A percentile compares a stretch with the other conserved stretches of the same genome.
Conservation (phyloP, 176 grass and related monocot genomes). For the Zizania latifolia region DNA sequence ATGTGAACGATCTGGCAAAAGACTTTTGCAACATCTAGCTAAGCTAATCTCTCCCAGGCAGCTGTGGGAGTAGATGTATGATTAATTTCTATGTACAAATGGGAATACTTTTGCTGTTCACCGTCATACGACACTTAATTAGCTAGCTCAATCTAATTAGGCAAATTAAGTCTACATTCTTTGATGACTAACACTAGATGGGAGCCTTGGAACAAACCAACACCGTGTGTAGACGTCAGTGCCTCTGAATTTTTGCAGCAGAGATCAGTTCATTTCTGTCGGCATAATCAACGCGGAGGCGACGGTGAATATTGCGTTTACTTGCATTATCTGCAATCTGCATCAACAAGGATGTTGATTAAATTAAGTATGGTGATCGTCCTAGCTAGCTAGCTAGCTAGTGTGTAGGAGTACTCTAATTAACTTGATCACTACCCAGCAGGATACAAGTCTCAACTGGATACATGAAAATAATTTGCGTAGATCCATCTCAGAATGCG, state of each 20-base stretch:
- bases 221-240: neutral
- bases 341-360: too few relatives aligned
- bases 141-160: neutral
- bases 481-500: too few relatives aligned
- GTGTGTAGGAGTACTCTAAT: too few relatives aligned
- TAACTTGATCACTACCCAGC: too few relatives aligned
- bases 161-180: neutral
- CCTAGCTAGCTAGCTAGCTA: too few relatives aligned
- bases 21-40: neutral
- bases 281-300: too few relatives aligned
- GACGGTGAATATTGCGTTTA: too few relatives aligned
- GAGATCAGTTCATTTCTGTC: too few relatives aligned
- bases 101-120: neutral
- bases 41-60: neutral
- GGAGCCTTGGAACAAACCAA: neutral
- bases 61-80: neutral
- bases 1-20: neutral
- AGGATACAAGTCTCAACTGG: too few relatives aligned
- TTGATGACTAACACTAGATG: neutral
- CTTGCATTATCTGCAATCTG: too few relatives aligned
- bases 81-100: neutral
- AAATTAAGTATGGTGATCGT: too few relatives aligned
- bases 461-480: too few relatives aligned
- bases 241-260: neutral
- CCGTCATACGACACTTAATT: neutral